phyloP scores from a whole-genome alignment of 2,329 filamentous ascomycete species.

The Epichloe glyceriae region DNA sequence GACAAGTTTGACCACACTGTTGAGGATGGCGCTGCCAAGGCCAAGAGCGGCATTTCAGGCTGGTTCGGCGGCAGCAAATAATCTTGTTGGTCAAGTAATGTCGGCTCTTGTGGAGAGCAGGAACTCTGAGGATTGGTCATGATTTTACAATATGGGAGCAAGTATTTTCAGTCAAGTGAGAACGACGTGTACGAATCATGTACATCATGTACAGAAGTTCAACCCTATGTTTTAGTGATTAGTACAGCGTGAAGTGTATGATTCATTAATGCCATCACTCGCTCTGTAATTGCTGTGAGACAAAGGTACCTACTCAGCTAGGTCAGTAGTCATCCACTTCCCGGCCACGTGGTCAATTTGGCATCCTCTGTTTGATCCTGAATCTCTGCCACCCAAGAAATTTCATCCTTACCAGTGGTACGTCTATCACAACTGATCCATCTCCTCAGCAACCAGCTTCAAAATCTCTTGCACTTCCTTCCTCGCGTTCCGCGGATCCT shows the following conservation, averaged over 20 bases:
- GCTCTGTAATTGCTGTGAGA: not conserved
- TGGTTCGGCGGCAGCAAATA: slow-evolving; percentile 67
- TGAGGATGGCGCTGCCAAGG: slow-evolving; percentile 63
- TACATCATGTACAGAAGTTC: not conserved
- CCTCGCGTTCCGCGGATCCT: slow-evolving; percentile 70
- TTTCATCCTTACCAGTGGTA: no score
- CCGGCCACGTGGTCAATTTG: no score
- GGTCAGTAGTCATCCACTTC: no score
- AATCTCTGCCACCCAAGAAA: no score
- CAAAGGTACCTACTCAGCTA: not conserved
- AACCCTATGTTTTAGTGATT: not conserved
- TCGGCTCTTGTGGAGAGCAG: not conserved
- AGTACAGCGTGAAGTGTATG: not conserved
- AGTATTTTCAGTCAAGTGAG: not conserved
- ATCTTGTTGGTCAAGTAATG: not conserved
- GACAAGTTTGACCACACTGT: slow-evolving; percentile 76
- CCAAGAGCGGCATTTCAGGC: slow-evolving; percentile 69
- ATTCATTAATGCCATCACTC: not conserved
- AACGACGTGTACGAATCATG: not conserved
- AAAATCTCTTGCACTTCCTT: slow-evolving; percentile 70
- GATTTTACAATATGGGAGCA: not conserved
- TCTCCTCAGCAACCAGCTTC: slow-evolving; percentile 53
- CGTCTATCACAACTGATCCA: slow-evolving; percentile 14
- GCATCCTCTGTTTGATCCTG: no score
- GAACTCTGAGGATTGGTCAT: not conserved